phyloP scores from a whole-genome alignment of 108 stramenopile species.

The Conticribra guillardii region DNA sequence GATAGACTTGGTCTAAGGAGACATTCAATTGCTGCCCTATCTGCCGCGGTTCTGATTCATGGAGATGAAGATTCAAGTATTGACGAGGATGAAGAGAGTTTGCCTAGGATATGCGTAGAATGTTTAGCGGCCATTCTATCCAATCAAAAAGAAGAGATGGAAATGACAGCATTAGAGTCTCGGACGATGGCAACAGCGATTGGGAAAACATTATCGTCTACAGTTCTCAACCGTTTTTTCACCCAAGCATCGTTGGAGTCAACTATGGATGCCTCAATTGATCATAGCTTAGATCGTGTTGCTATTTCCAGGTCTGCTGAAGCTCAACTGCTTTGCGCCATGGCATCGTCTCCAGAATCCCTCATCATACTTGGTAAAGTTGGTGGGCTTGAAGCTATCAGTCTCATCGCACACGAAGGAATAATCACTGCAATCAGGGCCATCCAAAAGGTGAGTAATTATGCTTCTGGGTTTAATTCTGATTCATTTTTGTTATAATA shows the following conservation, averaged over 20 bases:
- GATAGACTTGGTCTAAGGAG: slow-evolving; percentile 58
- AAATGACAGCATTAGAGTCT: slow-evolving; percentile 56
- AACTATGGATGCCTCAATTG: slow-evolving; percentile 22
- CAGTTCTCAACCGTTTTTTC: slow-evolving; percentile 76
- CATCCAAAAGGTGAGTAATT: slow-evolving; percentile 34
- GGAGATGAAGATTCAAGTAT: slow-evolving; percentile 39
- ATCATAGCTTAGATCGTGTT: slow-evolving; percentile 22
- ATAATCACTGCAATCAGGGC: slow-evolving; percentile 64
- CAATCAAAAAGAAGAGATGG: slow-evolving; percentile 19
- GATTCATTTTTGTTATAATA: no score
- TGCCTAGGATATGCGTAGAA: slow-evolving; percentile 65
- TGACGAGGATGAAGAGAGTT: slow-evolving; percentile 61
- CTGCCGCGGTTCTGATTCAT: slow-evolving; percentile 66
- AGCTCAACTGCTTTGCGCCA: slow-evolving; percentile 73
- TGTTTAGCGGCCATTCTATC: slow-evolving; percentile 66
- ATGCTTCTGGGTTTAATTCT: no score
- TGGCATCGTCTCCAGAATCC: slow-evolving; percentile 69
- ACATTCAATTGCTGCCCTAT: slow-evolving; percentile 70
- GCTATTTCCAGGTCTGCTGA: slow-evolving; percentile 74
- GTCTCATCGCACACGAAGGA: slow-evolving; percentile 81
- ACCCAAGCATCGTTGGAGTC: slow-evolving; percentile 62
- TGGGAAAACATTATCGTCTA: slow-evolving; percentile 71
- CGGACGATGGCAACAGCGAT: slow-evolving; percentile 62
- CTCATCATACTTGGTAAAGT: slow-evolving; percentile 59
- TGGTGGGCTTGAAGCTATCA: slow-evolving; percentile 78